These are phyloP conservation scores for Henckelia pumila DNA, from an alignment of 257 asterid species.

Conservation along the genomic window DNA sequence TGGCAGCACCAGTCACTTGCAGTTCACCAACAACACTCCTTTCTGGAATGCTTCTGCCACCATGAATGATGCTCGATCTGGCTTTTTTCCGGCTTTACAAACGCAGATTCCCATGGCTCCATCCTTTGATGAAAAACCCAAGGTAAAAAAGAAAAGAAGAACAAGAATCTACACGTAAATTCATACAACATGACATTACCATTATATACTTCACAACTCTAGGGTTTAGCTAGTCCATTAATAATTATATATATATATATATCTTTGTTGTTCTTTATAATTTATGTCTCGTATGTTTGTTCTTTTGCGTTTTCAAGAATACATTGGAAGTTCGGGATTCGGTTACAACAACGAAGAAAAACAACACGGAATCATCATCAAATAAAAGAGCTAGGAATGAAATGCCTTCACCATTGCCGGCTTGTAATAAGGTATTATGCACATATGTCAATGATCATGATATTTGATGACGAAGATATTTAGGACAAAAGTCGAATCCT, in stretches of 20 bases:
- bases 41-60: constrained; percentile 64
- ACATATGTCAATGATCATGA: constrained; percentile 3
- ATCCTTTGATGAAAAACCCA: constrained; percentile 46
- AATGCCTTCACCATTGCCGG: constrained; percentile 60
- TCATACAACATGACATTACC: neutral
- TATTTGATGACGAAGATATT: neutral
- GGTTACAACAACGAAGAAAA: constrained; percentile 40
- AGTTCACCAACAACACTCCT: constrained; percentile 65
- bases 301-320: constrained; percentile 23
- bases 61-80: constrained; percentile 41
- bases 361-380: constrained; percentile 40
- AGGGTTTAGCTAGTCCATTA: constrained; percentile 30
- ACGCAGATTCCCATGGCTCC: constrained; percentile 43
- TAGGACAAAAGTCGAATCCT: constrained; percentile 2
- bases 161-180: constrained; percentile 9
- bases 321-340: constrained; percentile 35
- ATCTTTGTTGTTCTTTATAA: neutral
- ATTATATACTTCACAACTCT: neutral
- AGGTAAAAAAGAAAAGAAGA: constrained; percentile 39
- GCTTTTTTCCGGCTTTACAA: constrained; percentile 53
- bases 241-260: neutral
- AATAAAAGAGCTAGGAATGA: constrained; percentile 63
- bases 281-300: neutral
- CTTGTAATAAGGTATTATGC: constrained; percentile 55
- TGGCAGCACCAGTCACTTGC: constrained; percentile 47